Conservation (phyloP, 1,284 basidiomycete genomes). For the Vanrija sp. region DNA sequence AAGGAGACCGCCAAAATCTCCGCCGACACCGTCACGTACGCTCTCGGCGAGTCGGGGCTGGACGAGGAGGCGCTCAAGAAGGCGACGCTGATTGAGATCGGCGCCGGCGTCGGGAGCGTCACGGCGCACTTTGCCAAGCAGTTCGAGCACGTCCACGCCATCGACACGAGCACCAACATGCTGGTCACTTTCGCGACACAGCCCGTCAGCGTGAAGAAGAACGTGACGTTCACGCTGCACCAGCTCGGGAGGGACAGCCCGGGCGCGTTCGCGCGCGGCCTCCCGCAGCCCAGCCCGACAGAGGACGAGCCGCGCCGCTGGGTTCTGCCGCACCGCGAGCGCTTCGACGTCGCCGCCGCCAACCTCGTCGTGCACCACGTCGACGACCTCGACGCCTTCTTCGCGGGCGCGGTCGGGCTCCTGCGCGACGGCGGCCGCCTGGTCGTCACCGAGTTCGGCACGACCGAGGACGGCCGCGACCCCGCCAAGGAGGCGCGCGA, state of each 20-base stretch:
- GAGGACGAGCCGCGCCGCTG: conserved; percentile 11
- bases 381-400: conserved; percentile 24
- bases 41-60: conserved; percentile 17
- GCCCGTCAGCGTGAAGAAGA: neutral
- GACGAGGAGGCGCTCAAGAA: conserved; percentile 5
- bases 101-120: conserved; percentile 36
- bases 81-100: conserved; percentile 32
- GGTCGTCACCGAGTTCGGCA: conserved; percentile 31
- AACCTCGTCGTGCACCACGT: conserved; percentile 42
- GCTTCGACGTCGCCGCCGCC: conserved; percentile 31
- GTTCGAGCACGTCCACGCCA: conserved; percentile 31
- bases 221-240: conserved; percentile 21
- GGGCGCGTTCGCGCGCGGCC: conserved; percentile 6
- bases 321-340: conserved; percentile 13
- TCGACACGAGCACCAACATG: conserved; percentile 37
- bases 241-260: conserved; percentile 16
- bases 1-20: conserved; percentile 23
- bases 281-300: conserved; percentile 18
- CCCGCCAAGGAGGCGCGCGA: neutral
- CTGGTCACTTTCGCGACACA: conserved; percentile 21
- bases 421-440: conserved; percentile 28
- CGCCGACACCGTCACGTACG: conserved; percentile 18
- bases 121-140: conserved; percentile 22
- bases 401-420: conserved; percentile 24
- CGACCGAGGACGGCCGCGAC: neutral